A percentile compares a stretch with the other conserved stretches of the same genome.
Conservation (phyloP, 345 rosid species). For the Lepidium africanum region DNA sequence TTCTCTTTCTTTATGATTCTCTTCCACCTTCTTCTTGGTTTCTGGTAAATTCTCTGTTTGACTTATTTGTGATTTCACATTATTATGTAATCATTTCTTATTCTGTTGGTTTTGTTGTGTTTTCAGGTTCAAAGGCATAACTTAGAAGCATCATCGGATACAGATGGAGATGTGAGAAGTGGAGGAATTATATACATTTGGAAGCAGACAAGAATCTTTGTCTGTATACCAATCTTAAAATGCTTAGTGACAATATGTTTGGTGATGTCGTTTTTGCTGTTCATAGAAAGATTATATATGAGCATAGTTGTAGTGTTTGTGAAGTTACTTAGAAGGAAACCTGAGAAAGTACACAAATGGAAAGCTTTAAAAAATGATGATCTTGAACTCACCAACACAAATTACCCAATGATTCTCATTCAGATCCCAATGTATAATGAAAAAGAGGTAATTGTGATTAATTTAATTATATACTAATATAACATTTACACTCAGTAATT, state of each 20-base stretch:
- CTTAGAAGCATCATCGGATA: conserved; percentile 4
- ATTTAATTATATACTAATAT: not conserved
- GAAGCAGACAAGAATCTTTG: conserved; percentile 34
- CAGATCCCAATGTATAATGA: conserved; percentile 40
- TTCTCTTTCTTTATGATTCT: conserved; percentile 20
- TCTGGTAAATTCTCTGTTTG: conserved; percentile 19
- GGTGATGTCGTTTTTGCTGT: conserved; percentile 49
- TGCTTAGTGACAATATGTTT: conserved; percentile 38
- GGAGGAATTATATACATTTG: conserved; percentile 31
- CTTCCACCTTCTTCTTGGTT: conserved; percentile 17
- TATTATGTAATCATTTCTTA: not conserved
- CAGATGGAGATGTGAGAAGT: conserved; percentile 14
- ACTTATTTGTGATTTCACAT: conserved; percentile 6
- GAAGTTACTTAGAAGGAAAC: conserved; percentile 36
- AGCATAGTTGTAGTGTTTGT: conserved; percentile 41
- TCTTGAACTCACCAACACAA: conserved; percentile 38
- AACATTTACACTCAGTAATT: too few relatives aligned
- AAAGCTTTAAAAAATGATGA: conserved; percentile 37
- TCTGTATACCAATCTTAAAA: conserved; percentile 39
- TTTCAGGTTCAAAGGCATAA: conserved; percentile 22
- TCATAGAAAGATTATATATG: conserved; percentile 55
- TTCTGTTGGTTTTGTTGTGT: not conserved
- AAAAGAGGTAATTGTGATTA: conserved; percentile 24
- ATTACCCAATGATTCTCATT: conserved; percentile 30
- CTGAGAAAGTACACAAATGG: conserved; percentile 41